These are phyloP conservation scores for Lodderomyces metapsilosis DNA, from an alignment of 1,139 yeast genomes.

Conservation along the genomic window DNA sequence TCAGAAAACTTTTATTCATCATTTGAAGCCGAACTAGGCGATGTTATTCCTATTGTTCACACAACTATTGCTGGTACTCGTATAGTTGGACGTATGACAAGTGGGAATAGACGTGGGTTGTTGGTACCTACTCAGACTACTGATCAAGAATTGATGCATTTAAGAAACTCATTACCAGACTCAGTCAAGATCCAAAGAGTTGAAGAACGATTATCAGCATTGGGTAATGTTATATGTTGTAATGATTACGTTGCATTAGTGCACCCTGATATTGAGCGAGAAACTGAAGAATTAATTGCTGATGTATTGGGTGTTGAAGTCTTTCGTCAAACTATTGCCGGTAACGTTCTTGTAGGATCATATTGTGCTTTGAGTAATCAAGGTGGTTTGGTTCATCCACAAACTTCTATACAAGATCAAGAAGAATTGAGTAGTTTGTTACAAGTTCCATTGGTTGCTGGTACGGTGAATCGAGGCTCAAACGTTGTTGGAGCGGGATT, in stretches of 20 bases:
- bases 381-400: conserved; percentile 98
- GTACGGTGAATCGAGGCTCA: conserved; percentile 97
- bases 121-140: conserved; percentile 97
- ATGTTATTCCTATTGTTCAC: conserved; percentile 92
- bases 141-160: conserved; percentile 98
- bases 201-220: conserved; percentile 93
- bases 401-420: conserved; percentile 95
- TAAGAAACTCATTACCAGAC: conserved; percentile 97
- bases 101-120: conserved; percentile 97
- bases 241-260: conserved; percentile 98
- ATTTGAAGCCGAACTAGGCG: conserved; percentile 96
- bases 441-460: conserved; percentile 98
- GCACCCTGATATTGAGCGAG: conserved; percentile 98
- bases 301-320: conserved; percentile 99
- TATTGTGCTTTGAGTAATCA: conserved; percentile 94
- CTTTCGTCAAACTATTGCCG: conserved; percentile 98
- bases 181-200: conserved; percentile 94
- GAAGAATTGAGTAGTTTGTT: conserved; percentile 93
- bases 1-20: conserved; percentile 97
- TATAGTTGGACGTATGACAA: conserved; percentile 97
- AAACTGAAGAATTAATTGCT: conserved; percentile 97
- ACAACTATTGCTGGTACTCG: conserved; percentile 98
- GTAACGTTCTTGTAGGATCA: conserved; percentile 95
- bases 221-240: conserved; percentile 98
- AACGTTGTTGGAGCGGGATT: conserved; percentile 97